Evolutionary conservation across 257 asterid genomes (phyloP).

Genomic region (Nicotiana undulata): DNA sequence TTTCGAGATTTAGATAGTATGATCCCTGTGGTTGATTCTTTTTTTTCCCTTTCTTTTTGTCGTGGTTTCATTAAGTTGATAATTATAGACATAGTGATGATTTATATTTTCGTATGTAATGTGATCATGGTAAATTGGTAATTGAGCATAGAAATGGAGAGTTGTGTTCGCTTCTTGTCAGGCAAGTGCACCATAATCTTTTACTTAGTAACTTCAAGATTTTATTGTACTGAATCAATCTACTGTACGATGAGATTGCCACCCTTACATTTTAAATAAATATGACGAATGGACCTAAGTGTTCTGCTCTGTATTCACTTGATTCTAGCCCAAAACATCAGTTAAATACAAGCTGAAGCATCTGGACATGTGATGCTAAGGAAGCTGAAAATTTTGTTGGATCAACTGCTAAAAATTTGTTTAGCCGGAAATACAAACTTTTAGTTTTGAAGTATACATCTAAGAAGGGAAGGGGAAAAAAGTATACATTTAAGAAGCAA

Average conservation of each 20-base stretch:
- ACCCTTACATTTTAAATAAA: not conserved
- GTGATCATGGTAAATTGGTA: not conserved
- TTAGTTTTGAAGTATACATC: not conserved
- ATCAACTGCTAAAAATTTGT: not conserved
- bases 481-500: not conserved
- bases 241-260: not conserved
- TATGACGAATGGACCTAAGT: not conserved
- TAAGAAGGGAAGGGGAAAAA: not conserved
- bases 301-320: not conserved
- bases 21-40: not conserved
- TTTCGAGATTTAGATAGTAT: not conserved
- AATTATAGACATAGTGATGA: not conserved
- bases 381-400: not conserved
- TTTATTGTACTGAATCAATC: not conserved
- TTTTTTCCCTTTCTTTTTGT: not conserved
- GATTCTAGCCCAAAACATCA: not conserved
- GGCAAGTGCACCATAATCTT: not conserved
- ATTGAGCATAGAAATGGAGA: not conserved
- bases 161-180: not conserved
- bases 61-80: not conserved
- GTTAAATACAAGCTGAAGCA: not conserved
- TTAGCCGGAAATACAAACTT: not conserved
- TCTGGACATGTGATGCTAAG: not conserved
- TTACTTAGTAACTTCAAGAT: not conserved
- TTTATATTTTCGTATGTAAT: not conserved